These are phyloP conservation scores for Penicillium bovifimosum DNA, from an alignment of 495 filamentous ascomycete species.

Conservation along the genomic window DNA sequence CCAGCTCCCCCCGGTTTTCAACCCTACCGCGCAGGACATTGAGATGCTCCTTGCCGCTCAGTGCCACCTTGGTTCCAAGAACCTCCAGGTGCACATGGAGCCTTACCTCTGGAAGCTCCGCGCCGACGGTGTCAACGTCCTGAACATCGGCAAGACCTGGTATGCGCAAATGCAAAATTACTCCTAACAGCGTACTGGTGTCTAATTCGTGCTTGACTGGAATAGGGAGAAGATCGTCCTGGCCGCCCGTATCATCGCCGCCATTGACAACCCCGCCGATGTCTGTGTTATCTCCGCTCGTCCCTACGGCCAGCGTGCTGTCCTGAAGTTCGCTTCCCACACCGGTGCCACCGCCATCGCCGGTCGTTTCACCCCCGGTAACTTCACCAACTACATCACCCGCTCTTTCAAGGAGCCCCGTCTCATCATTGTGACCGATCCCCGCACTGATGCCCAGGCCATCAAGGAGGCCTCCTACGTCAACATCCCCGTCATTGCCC, in stretches of 20 bases:
- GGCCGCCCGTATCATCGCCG: slow-evolving; percentile 95
- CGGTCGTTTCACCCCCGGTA: slow-evolving; percentile 98
- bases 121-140: slow-evolving; percentile 92
- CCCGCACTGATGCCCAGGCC: slow-evolving; percentile 97
- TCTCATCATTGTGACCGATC: slow-evolving; percentile 98
- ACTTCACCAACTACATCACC: slow-evolving; percentile 99
- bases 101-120: slow-evolving; percentile 99
- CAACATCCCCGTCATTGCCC: slow-evolving; percentile 99
- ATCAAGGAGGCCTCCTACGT: slow-evolving; percentile 99
- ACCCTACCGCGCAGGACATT: slow-evolving; percentile 82
- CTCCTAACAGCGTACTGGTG: slow-evolving; percentile 1
- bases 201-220: slow-evolving; percentile 28
- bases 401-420: slow-evolving; percentile 99
- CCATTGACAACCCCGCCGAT: slow-evolving; percentile 98
- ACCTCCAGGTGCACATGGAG: slow-evolving; percentile 98
- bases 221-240: slow-evolving; percentile 98
- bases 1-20: slow-evolving; percentile 86
- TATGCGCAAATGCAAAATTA: slow-evolving; percentile 41
- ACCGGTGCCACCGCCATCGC: slow-evolving; percentile 97
- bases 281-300: slow-evolving; percentile 98
- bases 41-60: slow-evolving; percentile 98
- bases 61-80: slow-evolving; percentile 96
- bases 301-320: slow-evolving; percentile 98
- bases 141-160: slow-evolving; percentile 99
- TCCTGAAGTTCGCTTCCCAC: slow-evolving; percentile 97